These are phyloP conservation scores for Amylostereum chailletii DNA, from an alignment of 1,284 basidiomycete species.

Conservation along the genomic window DNA sequence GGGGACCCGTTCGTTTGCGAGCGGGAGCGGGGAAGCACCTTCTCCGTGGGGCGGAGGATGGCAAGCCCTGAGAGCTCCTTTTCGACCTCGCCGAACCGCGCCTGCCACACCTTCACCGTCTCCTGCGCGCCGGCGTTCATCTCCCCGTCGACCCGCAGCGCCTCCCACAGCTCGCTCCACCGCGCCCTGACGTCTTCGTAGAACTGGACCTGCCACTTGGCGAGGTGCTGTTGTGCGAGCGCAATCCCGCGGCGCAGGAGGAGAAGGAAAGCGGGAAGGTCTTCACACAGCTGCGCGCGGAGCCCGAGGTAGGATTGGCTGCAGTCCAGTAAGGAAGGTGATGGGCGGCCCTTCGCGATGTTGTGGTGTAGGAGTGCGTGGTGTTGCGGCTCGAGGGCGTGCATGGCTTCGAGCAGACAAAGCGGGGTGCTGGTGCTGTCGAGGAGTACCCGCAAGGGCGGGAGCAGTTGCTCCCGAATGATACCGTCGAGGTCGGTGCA, in stretches of 20 bases:
- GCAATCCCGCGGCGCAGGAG: constrained; percentile 51
- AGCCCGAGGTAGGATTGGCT: constrained; percentile 69
- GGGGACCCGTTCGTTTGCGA: neutral
- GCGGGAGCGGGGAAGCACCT: constrained; percentile 4
- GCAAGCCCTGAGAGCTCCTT: constrained; percentile 34
- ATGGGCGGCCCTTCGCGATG: constrained; percentile 52
- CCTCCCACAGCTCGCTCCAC: constrained; percentile 75
- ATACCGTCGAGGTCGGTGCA: constrained; percentile 40
- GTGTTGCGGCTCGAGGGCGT: constrained; percentile 61
- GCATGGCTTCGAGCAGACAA: constrained; percentile 60
- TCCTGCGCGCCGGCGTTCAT: constrained; percentile 54
- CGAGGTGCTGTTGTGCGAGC: constrained; percentile 39
- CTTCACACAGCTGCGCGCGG: constrained; percentile 55
- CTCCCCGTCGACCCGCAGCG: constrained; percentile 66
- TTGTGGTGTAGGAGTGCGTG: constrained; percentile 55
- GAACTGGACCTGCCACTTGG: constrained; percentile 47
- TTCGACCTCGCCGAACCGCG: constrained; percentile 56
- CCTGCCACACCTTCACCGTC: constrained; percentile 61
- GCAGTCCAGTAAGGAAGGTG: constrained; percentile 54
- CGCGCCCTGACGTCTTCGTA: constrained; percentile 47
- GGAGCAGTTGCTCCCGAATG: constrained; percentile 44
- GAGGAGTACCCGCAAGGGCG: constrained; percentile 44
- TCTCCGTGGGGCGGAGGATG: constrained; percentile 25
- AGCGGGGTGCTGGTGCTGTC: constrained; percentile 50
- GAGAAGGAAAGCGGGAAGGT: constrained; percentile 56